These are phyloP conservation scores for Fusarium transvaalense DNA, from an alignment of 2,329 filamentous ascomycete species.

Conservation along the genomic window DNA sequence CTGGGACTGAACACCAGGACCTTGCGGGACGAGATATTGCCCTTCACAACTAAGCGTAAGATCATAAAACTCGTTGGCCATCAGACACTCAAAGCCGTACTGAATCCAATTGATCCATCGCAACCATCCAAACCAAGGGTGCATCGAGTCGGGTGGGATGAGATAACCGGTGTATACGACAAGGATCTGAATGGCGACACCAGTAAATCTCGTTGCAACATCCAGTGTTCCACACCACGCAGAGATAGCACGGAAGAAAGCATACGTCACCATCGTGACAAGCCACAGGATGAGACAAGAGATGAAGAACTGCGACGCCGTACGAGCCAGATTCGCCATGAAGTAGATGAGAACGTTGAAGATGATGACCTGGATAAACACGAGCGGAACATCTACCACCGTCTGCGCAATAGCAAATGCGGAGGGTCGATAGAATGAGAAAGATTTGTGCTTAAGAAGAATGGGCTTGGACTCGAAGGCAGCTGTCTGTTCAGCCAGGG, in stretches of 20 bases:
- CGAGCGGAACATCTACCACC: slow-evolving; percentile 69
- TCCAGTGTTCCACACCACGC: slow-evolving; percentile 71
- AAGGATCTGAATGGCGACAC: slow-evolving; percentile 70
- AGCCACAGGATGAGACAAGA: slow-evolving; percentile 72
- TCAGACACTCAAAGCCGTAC: slow-evolving; percentile 76
- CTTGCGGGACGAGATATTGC: slow-evolving; percentile 68
- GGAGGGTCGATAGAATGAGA: slow-evolving; percentile 74
- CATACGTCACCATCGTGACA: slow-evolving; percentile 68
- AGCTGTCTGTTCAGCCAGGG: slow-evolving; percentile 78
- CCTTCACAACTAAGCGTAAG: slow-evolving; percentile 70
- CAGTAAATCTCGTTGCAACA: slow-evolving; percentile 71
- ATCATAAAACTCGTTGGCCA: slow-evolving; percentile 73
- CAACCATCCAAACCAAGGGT: slow-evolving; percentile 75
- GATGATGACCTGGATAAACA: slow-evolving; percentile 72
- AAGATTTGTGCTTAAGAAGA: slow-evolving; percentile 77
- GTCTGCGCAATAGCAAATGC: slow-evolving; percentile 70
- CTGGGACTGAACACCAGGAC: slow-evolving; percentile 47
- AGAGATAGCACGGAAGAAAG: slow-evolving; percentile 70
- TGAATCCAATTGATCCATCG: slow-evolving; percentile 76
- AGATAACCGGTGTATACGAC: slow-evolving; percentile 77
- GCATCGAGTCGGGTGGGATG: slow-evolving; percentile 68
- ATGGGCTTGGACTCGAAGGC: slow-evolving; percentile 74
- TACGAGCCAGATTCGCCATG: slow-evolving; percentile 77
- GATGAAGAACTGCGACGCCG: slow-evolving; percentile 76
- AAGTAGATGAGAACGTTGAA: slow-evolving; percentile 84